These are phyloP conservation scores for Pyrenopolyporus hunteri DNA, from an alignment of 495 filamentous ascomycete species.

Conservation along the genomic window DNA sequence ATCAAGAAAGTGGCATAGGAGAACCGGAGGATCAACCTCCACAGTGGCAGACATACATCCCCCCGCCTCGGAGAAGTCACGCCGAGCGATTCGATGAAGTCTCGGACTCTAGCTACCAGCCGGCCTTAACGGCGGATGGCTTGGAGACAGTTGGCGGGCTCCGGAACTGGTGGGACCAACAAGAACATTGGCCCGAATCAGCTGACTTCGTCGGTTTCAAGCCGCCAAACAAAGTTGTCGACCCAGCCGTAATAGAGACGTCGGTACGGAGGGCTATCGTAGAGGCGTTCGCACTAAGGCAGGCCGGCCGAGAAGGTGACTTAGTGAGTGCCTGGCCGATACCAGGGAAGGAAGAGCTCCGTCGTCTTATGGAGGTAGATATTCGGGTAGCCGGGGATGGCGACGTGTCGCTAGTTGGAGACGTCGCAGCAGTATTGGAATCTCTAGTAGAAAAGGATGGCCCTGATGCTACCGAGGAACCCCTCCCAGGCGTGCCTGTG, in stretches of 20 bases:
- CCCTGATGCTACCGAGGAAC: not conserved
- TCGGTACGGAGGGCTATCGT: slow-evolving; percentile 65
- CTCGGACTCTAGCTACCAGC: slow-evolving; percentile 56
- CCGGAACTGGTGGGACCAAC: slow-evolving; percentile 56
- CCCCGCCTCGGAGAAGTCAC: slow-evolving; percentile 25
- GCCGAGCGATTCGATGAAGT: slow-evolving; percentile 37
- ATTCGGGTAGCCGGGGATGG: slow-evolving; percentile 28
- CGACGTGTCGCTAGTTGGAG: slow-evolving; percentile 30
- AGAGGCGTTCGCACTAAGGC: slow-evolving; percentile 60
- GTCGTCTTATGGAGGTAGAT: slow-evolving; percentile 13
- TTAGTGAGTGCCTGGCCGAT: slow-evolving; percentile 39
- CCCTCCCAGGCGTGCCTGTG: not conserved
- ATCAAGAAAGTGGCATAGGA: not conserved
- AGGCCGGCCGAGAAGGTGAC: slow-evolving; percentile 42
- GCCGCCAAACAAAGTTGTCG: slow-evolving; percentile 45
- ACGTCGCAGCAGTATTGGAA: slow-evolving; percentile 17
- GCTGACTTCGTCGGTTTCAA: slow-evolving; percentile 50
- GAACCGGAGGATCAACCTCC: not conserved
- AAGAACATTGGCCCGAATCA: slow-evolving; percentile 48
- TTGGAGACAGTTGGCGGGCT: slow-evolving; percentile 63
- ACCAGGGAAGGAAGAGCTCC: slow-evolving; percentile 17
- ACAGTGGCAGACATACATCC: slow-evolving; percentile 11
- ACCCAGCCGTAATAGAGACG: slow-evolving; percentile 48
- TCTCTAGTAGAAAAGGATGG: slow-evolving; percentile 10
- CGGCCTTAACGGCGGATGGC: slow-evolving; percentile 62